Conservation (phyloP, 2,329 filamentous ascomycete species). For the Diplodia corticola region DNA sequence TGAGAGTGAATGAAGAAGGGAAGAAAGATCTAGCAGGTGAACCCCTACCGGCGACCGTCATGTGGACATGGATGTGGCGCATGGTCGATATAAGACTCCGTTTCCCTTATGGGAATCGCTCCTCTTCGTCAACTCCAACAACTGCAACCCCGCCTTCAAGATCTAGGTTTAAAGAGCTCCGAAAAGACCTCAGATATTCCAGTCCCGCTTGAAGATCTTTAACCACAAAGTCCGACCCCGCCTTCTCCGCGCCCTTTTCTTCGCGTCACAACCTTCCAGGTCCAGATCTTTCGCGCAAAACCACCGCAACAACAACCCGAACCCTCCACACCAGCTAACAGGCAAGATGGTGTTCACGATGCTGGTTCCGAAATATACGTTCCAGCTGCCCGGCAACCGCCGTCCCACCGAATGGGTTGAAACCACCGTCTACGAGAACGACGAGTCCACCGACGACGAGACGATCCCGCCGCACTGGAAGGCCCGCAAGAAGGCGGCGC, state of each 20-base stretch:
- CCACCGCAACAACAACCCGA: neutral
- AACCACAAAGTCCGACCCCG: neutral
- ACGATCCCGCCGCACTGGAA: neutral
- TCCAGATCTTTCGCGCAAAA: neutral
- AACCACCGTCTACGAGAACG: neutral
- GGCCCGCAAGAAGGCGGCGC: neutral
- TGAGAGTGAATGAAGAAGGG: neutral
- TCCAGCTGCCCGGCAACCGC: neutral
- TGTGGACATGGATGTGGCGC: neutral
- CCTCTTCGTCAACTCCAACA: neutral
- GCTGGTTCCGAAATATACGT: neutral
- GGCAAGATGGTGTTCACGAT: neutral
- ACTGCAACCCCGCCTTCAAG: neutral
- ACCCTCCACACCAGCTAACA: neutral
- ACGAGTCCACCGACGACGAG: neutral
- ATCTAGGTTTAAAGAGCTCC: neutral
- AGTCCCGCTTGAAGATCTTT: neutral
- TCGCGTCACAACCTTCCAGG: neutral
- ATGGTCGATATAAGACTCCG: neutral
- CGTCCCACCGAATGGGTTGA: neutral
- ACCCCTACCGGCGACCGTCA: neutral
- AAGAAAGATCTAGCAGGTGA: too few relatives aligned
- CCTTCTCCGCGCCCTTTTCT: neutral
- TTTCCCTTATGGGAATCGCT: neutral
- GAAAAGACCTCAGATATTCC: neutral